phyloP scores from a whole-genome alignment of 2,329 filamentous ascomycete genomes.

The Sclerotinia glacialis region DNA sequence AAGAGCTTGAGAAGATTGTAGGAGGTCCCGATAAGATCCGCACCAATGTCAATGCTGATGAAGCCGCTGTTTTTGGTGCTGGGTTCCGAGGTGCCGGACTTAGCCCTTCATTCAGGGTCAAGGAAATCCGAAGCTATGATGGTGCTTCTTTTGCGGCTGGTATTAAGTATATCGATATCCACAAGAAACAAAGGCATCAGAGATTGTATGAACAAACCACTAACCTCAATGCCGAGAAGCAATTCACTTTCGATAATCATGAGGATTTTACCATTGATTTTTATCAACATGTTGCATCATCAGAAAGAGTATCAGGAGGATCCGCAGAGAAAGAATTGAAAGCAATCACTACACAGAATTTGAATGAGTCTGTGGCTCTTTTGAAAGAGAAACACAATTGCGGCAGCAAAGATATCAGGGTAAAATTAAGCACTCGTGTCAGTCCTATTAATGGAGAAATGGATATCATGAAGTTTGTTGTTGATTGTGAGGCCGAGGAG shows the following conservation, averaged over 20 bases:
- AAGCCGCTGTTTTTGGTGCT: conserved; percentile 92
- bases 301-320: conserved; percentile 43
- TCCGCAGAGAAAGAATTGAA: conserved; percentile 60
- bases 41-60: conserved; percentile 94
- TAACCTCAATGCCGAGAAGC: conserved; percentile 73
- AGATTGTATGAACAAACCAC: conserved; percentile 80
- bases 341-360: conserved; percentile 72
- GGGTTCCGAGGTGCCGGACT: conserved; percentile 90
- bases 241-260: conserved; percentile 77
- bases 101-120: conserved; percentile 94
- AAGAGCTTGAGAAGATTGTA: conserved; percentile 72
- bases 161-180: conserved; percentile 69
- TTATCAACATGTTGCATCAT: conserved; percentile 64
- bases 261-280: conserved; percentile 79
- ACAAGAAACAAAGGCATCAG: conserved; percentile 71
- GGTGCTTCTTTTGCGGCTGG: conserved; percentile 69
- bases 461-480: conserved; percentile 69
- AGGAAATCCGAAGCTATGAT: conserved; percentile 88
- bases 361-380: conserved; percentile 77
- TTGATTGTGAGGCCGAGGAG: conserved; percentile 80
- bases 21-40: conserved; percentile 76
- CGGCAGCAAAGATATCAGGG: conserved; percentile 69
- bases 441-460: conserved; percentile 73
- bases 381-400: conserved; percentile 75
- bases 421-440: conserved; percentile 75